Base-by-base conservation (phyloP, 2,329 filamentous ascomycete genomes). In the Tolypocladium ovalisporum region DNA sequence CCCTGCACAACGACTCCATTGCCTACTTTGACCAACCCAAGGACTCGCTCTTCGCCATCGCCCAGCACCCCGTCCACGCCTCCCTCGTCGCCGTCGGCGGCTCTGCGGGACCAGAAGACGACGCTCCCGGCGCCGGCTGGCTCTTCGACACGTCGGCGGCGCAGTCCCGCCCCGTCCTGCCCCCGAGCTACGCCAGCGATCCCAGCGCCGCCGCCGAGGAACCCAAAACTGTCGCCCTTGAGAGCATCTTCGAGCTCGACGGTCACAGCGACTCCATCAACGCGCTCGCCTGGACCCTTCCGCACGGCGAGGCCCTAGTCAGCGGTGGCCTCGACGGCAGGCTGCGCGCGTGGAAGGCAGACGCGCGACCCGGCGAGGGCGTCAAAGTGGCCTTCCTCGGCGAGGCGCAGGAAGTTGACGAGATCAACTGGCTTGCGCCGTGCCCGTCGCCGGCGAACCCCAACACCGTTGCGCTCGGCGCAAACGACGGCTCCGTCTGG, bases 241-340 rank as follows among this genome's bases (percentile, higher is more conserved):
- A 82, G 55, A 77, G 85, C 8, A 69, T 96, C 19, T 87, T 87
- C 67, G 84, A 83, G 64, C 79, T 99, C 59, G 87, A 93, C n/a
- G 92, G 91, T 52, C 94, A 99, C 76, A 86, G 84, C 51, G 94
- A 99, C 75, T 94, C 88, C 17, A 87, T 99, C 69, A 96, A 94
- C 69, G 83, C 90, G 2, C 81, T 97, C 4, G 76, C 85, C 9
- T 99, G 97, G 72, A 95, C 92, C 0, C 77, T 88, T 51, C 92
- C 92, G 0, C 79, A 80, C 57, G 94, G 94, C 58, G 87, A 95
- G 57, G 94, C 89, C 67, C 79, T 95, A 17, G 80, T 94, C n/a
- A 91, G 88, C 7, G 94, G 86, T 7, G 94, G 93, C 9, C 75
- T 97, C 61, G 94, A 97, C 70, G 94, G 94, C 13, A 85, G 85